These are phyloP conservation scores for Ustulina deusta DNA, from an alignment of 2,329 filamentous ascomycete genomes.

Conservation along the genomic window DNA sequence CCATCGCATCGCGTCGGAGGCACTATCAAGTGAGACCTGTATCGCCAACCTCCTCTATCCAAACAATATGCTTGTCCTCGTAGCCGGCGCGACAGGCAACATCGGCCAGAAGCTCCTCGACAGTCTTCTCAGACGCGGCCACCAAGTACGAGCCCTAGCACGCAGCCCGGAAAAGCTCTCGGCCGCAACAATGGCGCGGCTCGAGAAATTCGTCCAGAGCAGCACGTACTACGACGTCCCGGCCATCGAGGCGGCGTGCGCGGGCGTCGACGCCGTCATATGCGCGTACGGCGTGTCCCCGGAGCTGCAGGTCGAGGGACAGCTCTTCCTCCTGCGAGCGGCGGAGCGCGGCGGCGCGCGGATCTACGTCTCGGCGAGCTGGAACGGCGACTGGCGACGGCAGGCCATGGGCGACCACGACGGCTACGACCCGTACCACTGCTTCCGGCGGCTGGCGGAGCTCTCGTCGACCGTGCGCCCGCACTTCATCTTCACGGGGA, in stretches of 20 bases:
- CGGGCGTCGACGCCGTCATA: slow-evolving; percentile 54
- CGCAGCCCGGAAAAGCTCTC: slow-evolving; percentile 49
- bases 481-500: slow-evolving; percentile 46
- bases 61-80: slow-evolving; percentile 51
- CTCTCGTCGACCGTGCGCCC: slow-evolving; percentile 47
- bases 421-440: slow-evolving; percentile 52
- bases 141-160: slow-evolving; percentile 53
- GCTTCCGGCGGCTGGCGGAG: slow-evolving; percentile 51
- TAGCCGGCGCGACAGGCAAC: slow-evolving; percentile 54
- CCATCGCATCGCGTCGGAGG: not conserved
- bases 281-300: slow-evolving; percentile 48
- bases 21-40: not conserved
- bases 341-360: slow-evolving; percentile 52
- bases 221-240: slow-evolving; percentile 47
- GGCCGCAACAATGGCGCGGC: slow-evolving; percentile 27
- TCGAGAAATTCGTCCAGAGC: slow-evolving; percentile 49
- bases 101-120: slow-evolving; percentile 50
- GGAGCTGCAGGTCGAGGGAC: slow-evolving; percentile 49
- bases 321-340: slow-evolving; percentile 53
- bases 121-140: slow-evolving; percentile 46
- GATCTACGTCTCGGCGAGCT: slow-evolving; percentile 37
- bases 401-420: slow-evolving; percentile 49
- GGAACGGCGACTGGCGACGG: slow-evolving; percentile 38
- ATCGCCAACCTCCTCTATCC: not conserved
- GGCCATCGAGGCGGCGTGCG: slow-evolving; percentile 50